Conservation (phyloP, 2,329 filamentous ascomycete species). For the Hypoxylon sp. region DNA sequence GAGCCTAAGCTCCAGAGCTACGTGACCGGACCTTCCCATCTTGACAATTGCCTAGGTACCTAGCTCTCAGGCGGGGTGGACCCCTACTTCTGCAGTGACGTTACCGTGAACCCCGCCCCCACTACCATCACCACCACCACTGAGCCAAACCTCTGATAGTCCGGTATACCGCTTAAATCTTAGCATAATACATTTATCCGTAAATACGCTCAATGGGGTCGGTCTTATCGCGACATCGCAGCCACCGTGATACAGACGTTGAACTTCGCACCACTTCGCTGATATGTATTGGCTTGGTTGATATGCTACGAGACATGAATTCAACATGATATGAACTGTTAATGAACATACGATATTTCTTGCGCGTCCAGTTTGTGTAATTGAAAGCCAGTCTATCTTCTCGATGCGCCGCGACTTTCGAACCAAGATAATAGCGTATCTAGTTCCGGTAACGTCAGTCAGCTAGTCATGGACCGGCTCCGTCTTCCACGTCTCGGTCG, state of each 20-base stretch:
- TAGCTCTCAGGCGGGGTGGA: conserved; percentile 16
- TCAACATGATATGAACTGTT: background rate
- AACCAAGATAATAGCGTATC: conserved; percentile 3
- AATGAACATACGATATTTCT: background rate
- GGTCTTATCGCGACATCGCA: conserved; percentile 28
- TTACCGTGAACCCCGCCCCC: conserved; percentile 29
- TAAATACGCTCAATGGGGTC: conserved; percentile 17
- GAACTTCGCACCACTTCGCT: background rate
- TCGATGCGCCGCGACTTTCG: conserved; percentile 1
- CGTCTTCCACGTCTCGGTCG: conserved; percentile 41
- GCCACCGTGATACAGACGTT: conserved; percentile 1
- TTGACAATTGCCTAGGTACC: background rate
- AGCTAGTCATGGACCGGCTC: conserved; percentile 45
- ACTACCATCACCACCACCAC: background rate
- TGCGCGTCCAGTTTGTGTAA: background rate
- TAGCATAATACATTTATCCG: conserved; percentile 14
- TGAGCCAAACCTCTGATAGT: background rate
- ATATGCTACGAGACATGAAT: background rate
- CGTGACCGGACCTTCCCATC: conserved; percentile 19
- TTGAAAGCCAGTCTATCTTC: background rate
- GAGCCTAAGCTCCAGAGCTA: conserved; percentile 5
- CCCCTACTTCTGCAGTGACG: conserved; percentile 25
- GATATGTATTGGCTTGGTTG: background rate
- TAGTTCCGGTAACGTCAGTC: background rate
- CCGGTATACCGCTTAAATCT: background rate